Evolutionary conservation across 2,329 filamentous ascomycete genomes (phyloP).

Genomic region (Fusarium domesticum): DNA sequence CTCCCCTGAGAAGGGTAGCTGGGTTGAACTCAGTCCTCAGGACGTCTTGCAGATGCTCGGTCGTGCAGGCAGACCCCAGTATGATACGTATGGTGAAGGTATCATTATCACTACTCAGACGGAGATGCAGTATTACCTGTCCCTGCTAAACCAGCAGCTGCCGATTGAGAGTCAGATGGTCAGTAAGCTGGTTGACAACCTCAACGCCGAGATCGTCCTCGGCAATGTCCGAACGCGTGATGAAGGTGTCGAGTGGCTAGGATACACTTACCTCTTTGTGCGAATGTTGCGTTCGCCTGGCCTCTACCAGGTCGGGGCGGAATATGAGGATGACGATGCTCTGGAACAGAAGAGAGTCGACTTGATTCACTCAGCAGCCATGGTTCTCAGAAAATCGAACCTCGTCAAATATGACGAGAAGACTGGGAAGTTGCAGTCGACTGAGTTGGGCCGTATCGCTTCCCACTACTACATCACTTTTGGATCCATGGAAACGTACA

Average conservation of each 20-base stretch:
- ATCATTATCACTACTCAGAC: slow-evolving; percentile 96
- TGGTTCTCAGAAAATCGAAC: slow-evolving; percentile 80
- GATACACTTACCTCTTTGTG: slow-evolving; percentile 96
- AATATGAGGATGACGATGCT: slow-evolving; percentile 89
- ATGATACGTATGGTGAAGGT: slow-evolving; percentile 95
- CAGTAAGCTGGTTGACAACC: slow-evolving; percentile 87
- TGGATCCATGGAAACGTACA: slow-evolving; percentile 95
- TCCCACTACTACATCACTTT: slow-evolving; percentile 99
- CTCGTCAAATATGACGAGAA: slow-evolving; percentile 96
- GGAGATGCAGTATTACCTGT: slow-evolving; percentile 97
- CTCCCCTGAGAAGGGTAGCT: slow-evolving; percentile 96
- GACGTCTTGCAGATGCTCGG: slow-evolving; percentile 99
- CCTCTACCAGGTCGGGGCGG: slow-evolving; percentile 90
- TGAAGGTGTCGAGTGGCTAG: slow-evolving; percentile 98
- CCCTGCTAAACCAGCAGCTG: slow-evolving; percentile 91
- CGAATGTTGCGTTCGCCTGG: slow-evolving; percentile 95
- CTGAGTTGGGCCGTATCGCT: slow-evolving; percentile 90
- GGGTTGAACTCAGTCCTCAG: slow-evolving; percentile 96
- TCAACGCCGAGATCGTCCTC: slow-evolving; percentile 94
- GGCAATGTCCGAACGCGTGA: slow-evolving; percentile 89
- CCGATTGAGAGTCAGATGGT: slow-evolving; percentile 97
- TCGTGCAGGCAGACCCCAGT: slow-evolving; percentile 92
- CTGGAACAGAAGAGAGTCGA: slow-evolving; percentile 98
- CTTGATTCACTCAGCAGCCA: slow-evolving; percentile 88
- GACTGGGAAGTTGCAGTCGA: slow-evolving; percentile 81